phyloP scores from a whole-genome alignment of 2,329 filamentous ascomycete genomes.

The Zymoseptoria crescenta region DNA sequence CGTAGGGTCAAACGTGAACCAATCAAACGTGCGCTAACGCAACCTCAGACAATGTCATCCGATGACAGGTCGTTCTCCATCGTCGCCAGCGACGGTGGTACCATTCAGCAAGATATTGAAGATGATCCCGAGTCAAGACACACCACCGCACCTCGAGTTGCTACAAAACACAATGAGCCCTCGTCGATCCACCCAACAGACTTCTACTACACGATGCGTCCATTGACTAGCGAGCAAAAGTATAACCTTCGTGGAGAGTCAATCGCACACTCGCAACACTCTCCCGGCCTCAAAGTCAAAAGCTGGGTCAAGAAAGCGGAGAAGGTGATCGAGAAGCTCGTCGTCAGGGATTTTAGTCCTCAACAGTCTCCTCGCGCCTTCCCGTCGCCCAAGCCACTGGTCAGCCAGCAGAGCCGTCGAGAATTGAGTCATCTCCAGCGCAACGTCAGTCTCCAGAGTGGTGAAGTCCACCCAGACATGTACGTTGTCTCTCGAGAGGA shows the following conservation, averaged over 20 bases:
- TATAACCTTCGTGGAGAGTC: neutral
- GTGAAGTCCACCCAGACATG: neutral
- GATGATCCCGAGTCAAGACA: neutral
- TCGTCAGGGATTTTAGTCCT: neutral
- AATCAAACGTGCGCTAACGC: neutral
- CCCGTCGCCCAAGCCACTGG: neutral
- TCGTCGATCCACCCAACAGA: neutral
- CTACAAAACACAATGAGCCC: neutral
- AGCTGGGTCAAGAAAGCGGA: neutral
- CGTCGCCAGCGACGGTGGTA: neutral
- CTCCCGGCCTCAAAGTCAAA: neutral
- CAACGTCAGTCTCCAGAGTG: neutral
- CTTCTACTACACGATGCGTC: neutral
- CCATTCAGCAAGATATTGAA: neutral
- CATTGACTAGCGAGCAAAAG: slow-evolving; percentile 2
- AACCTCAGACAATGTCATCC: neutral
- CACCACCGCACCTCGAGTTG: neutral
- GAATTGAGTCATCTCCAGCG: neutral
- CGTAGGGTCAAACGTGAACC: neutral
- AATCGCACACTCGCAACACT: neutral
- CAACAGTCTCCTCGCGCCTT: neutral
- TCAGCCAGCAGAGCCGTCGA: neutral
- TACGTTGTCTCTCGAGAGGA: neutral
- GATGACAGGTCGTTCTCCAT: neutral
- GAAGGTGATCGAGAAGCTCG: neutral